Evolutionary conservation across 2,329 filamentous ascomycete genomes (phyloP).

Genomic region (Fusarium buharicum): DNA sequence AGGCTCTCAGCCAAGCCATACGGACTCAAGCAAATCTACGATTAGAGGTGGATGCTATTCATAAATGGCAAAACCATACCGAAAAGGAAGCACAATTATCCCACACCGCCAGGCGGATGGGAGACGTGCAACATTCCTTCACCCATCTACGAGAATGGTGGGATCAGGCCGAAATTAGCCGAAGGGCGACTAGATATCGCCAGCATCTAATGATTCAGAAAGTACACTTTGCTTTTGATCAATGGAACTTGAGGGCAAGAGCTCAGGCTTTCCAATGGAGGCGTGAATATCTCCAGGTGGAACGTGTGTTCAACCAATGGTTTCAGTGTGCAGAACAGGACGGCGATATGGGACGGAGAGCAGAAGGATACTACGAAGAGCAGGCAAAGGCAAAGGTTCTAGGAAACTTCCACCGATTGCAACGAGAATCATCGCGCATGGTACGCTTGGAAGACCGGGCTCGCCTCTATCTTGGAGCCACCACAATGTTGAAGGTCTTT

Average conservation of each 20-base stretch:
- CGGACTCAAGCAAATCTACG: constrained; percentile 27
- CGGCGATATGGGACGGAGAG: constrained; percentile 35
- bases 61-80: constrained; percentile 39
- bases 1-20: constrained; percentile 33
- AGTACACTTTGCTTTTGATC: constrained; percentile 37
- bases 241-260: constrained; percentile 51
- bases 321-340: constrained; percentile 31
- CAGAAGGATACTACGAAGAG: constrained; percentile 27
- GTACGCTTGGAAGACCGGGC: constrained; percentile 42
- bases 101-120: constrained; percentile 30
- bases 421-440: constrained; percentile 29
- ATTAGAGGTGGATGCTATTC: constrained; percentile 27
- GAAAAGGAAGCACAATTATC: constrained; percentile 13
- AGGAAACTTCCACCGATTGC: constrained; percentile 20
- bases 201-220: constrained; percentile 36
- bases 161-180: constrained; percentile 45
- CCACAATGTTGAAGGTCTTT: constrained; percentile 44
- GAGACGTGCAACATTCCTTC: constrained; percentile 37
- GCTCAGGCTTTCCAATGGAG: constrained; percentile 50
- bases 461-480: constrained; percentile 48
- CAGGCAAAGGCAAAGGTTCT: constrained; percentile 29
- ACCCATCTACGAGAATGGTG: constrained; percentile 47
- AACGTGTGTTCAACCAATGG: constrained; percentile 47
- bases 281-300: constrained; percentile 48
- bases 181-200: constrained; percentile 42